Base-by-base conservation (phyloP, 164 flowering plant genomes). In the Chloranthus sessilifolius region DNA sequence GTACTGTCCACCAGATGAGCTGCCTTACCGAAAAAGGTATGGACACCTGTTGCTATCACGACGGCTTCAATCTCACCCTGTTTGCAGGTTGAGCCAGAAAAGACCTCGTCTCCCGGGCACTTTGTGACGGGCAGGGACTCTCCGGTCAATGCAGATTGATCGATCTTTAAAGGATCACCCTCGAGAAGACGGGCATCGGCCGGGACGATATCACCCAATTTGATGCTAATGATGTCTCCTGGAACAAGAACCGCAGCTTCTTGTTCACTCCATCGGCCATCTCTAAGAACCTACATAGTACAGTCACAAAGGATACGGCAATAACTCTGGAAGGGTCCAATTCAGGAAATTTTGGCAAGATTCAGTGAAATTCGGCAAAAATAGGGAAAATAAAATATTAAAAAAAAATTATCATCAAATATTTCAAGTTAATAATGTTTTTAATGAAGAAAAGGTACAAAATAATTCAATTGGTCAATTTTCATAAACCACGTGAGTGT, bases 131-230 rank as follows among this genome's bases (percentile, higher is more conserved):
- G 91, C 36, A 83, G 79, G 39, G 91, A 83, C 52, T 83, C 91
- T 55, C 90, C 90, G 0, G 90, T 83, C 25, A 83, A 72, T 26
- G 90, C 85, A 65, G 90, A 83, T 56, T 83, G 91, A 60, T 83
- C 91, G 53, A 83, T 63, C 61, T 81, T 83, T 28, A 83, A 58
- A 20, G 91, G 85, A 69, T 83, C 91, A 43, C 91, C 91, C 72
- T 83, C 91, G 17, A 83, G 85, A 41, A 83, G 85, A 52, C 91
- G 87, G 11, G 91, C 91, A 72, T 83, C 91, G 40, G 91, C 91
- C 25, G 91, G 91, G 37, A 83, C 58, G 0, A 83, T 83, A 30
- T 83, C 87, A 40, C 91, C 91, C 61, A 83, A 59, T 52, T 83
- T 83, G 47, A 83, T 76, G 59, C 82, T 83, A 37, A 83, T 80